These are phyloP conservation scores for Aspergillus sparsus DNA, from an alignment of 495 filamentous ascomycete genomes.

Conservation along the genomic window DNA sequence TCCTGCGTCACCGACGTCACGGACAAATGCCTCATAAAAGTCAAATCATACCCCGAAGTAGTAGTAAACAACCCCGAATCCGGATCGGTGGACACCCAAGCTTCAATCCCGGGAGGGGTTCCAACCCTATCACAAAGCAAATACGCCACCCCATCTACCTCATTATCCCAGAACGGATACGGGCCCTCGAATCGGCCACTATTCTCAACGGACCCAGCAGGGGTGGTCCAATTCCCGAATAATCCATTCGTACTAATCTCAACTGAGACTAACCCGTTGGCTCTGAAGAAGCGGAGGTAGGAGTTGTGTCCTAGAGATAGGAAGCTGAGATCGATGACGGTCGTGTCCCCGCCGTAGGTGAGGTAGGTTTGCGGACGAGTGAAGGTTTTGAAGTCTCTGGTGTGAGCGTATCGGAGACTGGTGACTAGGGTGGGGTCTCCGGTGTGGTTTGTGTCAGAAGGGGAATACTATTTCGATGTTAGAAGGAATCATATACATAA, in stretches of 20 bases:
- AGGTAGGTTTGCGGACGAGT: conserved; percentile 17
- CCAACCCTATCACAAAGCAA: conserved; percentile 19
- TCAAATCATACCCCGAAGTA: conserved; percentile 18
- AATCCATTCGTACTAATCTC: conserved; percentile 24
- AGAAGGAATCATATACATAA: background rate
- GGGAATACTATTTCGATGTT: conserved; percentile 16
- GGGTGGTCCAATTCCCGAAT: conserved; percentile 17
- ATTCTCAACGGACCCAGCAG: conserved; percentile 9
- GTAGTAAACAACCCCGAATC: conserved; percentile 10
- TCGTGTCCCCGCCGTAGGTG: background rate
- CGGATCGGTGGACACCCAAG: conserved; percentile 17
- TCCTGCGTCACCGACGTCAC: conserved; percentile 16
- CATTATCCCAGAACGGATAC: conserved; percentile 24
- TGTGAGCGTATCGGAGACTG: conserved; percentile 24
- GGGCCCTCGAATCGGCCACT: conserved; percentile 20
- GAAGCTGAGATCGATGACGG: conserved; percentile 21
- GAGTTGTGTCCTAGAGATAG: conserved; percentile 9
- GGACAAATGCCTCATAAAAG: conserved; percentile 22
- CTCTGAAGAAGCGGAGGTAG: conserved; percentile 17
- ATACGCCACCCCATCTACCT: conserved; percentile 16
- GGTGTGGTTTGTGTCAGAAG: conserved; percentile 18
- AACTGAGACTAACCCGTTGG: conserved; percentile 11
- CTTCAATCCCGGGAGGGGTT: conserved; percentile 15
- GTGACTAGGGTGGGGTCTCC: conserved; percentile 8
- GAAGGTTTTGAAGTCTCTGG: conserved; percentile 24